Evolutionary conservation across 192 early-diverging fungal genomes (phyloP), one percentile per base, ranked within the genome.

Genomic region (Coemansia sp.): DNA sequence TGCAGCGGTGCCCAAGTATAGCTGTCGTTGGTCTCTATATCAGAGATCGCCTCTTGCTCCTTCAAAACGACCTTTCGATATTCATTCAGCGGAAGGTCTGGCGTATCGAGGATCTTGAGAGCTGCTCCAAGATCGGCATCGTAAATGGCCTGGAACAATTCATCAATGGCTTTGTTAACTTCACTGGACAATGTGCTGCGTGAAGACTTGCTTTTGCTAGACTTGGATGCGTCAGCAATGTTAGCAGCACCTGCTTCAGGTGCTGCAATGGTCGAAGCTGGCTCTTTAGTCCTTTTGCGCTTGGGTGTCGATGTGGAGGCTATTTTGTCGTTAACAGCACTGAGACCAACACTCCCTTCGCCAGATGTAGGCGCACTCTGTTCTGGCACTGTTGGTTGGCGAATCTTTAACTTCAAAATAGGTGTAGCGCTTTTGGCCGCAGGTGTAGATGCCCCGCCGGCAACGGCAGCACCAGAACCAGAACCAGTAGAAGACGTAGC

Each of bases 1-100:
- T 98, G 96, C 33, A 98, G 73, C 35, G 91, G 89, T 0, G 86
- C 80, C 96, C 96, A 98, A 5, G 90, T 94, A 65, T 91, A 94
- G 2, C 80, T 69, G 51, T 80, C 84, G 33, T 87, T 88, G 71
- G 86, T 86, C 22, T 79, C 62, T 28, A 85, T 86, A 20, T 79
- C 62, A 18, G 79, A 83, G 2, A 79, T 73, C 12, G 66, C 67
- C 38, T 72, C 69, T 18, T 85, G 74, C 3, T 83, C 75, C 72
- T 86, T 86, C 54, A 84, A 67, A 15, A 70, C 61, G 8, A 84
- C 73, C 57, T 65, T 72, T 54, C 78, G 73, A 36, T 79, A 69
- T 14, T 65, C 73, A 52, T 84, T 71, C 65, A 84, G 65, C 2
- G 71, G 68, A 7, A 84, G 64, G 41, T 72, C 76, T 1, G 70